A percentile compares a stretch with the other conserved stretches of the same genome.
Evolutionary conservation across 1,284 basidiomycete species (phyloP).

Genomic region (Omphalotus olearius): DNA sequence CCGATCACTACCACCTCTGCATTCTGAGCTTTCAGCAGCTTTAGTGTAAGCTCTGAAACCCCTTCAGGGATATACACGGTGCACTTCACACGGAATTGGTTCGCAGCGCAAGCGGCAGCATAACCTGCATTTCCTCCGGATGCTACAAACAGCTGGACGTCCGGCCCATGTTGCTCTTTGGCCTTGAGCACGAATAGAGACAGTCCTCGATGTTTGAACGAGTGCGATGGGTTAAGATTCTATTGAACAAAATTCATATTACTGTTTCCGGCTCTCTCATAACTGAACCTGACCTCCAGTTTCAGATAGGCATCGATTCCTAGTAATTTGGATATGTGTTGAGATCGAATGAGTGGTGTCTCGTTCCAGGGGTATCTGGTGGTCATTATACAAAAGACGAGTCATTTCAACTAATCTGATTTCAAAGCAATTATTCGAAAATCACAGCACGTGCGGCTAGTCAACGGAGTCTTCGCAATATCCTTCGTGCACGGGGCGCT

Average conservation of each 20-base stretch:
- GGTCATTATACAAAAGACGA: conserved; percentile 10
- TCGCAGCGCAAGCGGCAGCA: conserved; percentile 61
- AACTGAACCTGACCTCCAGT: conserved; percentile 46
- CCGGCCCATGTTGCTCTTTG: conserved; percentile 43
- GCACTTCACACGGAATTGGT: conserved; percentile 49
- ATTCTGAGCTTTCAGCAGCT: conserved; percentile 45
- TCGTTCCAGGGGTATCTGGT: conserved; percentile 42
- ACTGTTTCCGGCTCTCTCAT: not conserved
- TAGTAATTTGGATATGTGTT: conserved; percentile 46
- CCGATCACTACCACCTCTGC: conserved; percentile 55
- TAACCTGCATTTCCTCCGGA: conserved; percentile 74
- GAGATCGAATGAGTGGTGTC: conserved; percentile 61
- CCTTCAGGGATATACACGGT: conserved; percentile 63
- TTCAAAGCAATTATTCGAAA: no score
- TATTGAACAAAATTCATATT: conserved; percentile 21
- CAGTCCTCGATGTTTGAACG: conserved; percentile 74
- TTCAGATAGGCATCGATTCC: conserved; percentile 59
- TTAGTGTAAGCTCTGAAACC: conserved; percentile 42
- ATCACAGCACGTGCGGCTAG: no score
- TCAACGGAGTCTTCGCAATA: no score
- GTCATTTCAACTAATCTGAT: not conserved
- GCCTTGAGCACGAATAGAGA: conserved; percentile 55
- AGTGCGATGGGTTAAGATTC: conserved; percentile 69
- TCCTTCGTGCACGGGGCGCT: no score
- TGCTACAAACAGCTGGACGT: conserved; percentile 59